These are phyloP conservation scores for Termitomyces heimii DNA, from an alignment of 768 basidiomycete species.

Conservation along the genomic window DNA sequence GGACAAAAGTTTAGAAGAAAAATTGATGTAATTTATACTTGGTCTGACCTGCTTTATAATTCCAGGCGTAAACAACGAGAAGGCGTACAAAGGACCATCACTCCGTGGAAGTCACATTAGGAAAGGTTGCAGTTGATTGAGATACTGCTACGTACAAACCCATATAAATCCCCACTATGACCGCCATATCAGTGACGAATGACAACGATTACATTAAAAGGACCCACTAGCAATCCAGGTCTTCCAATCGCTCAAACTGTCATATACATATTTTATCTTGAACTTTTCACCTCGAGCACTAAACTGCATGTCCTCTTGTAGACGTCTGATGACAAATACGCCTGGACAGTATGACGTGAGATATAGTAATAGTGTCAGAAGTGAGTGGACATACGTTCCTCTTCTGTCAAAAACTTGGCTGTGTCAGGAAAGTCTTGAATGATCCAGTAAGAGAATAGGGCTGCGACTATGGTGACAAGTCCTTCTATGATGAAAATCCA, in stretches of 20 bases:
- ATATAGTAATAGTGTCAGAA: not conserved
- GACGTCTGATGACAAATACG: slow-evolving; percentile 55
- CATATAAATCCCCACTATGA: slow-evolving; percentile 62
- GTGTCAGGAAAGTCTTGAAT: slow-evolving; percentile 77
- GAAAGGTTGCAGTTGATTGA: not conserved
- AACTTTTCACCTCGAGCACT: slow-evolving; percentile 60
- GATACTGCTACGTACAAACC: slow-evolving; percentile 43
- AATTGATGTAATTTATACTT: not conserved
- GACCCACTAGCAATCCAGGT: slow-evolving; percentile 62
- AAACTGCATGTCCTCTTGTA: slow-evolving; percentile 59
- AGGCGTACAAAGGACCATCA: slow-evolving; percentile 51
- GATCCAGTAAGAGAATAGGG: slow-evolving; percentile 60
- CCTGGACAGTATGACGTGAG: slow-evolving; percentile 26
- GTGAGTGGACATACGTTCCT: slow-evolving; percentile 41
- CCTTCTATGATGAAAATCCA: slow-evolving; percentile 79
- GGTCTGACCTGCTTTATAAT: slow-evolving; percentile 49
- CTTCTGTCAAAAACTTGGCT: slow-evolving; percentile 60
- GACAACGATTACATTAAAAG: not conserved
- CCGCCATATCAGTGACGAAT: not conserved
- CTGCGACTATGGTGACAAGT: slow-evolving; percentile 55
- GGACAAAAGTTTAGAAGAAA: not conserved
- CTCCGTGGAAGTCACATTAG: slow-evolving; percentile 16
- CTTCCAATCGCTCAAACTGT: slow-evolving; percentile 66
- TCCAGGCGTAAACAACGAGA: slow-evolving; percentile 48
- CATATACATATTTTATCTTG: slow-evolving; percentile 47